Conservation (phyloP, 2,329 filamentous ascomycete genomes). For the Cordyceps javanica region DNA sequence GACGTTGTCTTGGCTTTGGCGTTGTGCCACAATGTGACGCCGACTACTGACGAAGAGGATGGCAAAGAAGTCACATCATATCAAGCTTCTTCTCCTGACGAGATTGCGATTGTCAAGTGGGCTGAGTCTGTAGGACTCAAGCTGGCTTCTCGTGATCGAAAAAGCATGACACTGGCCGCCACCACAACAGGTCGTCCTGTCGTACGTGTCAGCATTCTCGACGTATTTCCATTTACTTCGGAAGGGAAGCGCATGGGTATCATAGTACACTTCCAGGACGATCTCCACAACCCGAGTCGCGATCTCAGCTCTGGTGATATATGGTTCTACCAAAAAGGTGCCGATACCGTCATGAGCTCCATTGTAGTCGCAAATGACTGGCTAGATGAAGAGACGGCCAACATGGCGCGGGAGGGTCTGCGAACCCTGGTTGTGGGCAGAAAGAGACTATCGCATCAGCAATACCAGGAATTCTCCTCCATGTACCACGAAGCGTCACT, state of each 20-base stretch:
- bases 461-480: slow-evolving; percentile 74
- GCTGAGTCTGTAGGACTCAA: slow-evolving; percentile 87
- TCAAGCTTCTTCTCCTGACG: slow-evolving; percentile 94
- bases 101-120: slow-evolving; percentile 96
- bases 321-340: slow-evolving; percentile 98
- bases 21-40: slow-evolving; percentile 95
- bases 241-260: slow-evolving; percentile 99
- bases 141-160: slow-evolving; percentile 78
- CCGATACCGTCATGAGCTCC: slow-evolving; percentile 94
- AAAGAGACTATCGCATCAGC: slow-evolving; percentile 69
- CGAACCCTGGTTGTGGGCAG: slow-evolving; percentile 93
- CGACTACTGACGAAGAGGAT: slow-evolving; percentile 69
- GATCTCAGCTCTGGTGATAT: slow-evolving; percentile 65
- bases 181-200: slow-evolving; percentile 66
- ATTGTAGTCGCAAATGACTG: slow-evolving; percentile 96
- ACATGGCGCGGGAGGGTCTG: slow-evolving; percentile 96
- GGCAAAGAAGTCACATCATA: slow-evolving; percentile 76
- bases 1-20: slow-evolving; percentile 90
- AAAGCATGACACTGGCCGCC: slow-evolving; percentile 75
- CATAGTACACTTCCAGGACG: slow-evolving; percentile 75
- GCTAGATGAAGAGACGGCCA: slow-evolving; percentile 98
- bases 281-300: slow-evolving; percentile 40
- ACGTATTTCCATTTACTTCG: slow-evolving; percentile 95
- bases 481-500: slow-evolving; percentile 76
- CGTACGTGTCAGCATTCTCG: slow-evolving; percentile 81